Evolutionary conservation across 441 rosid genomes (phyloP), one percentile per base, ranked within the genome.

Genomic region (Adansonia rubrostipa): DNA sequence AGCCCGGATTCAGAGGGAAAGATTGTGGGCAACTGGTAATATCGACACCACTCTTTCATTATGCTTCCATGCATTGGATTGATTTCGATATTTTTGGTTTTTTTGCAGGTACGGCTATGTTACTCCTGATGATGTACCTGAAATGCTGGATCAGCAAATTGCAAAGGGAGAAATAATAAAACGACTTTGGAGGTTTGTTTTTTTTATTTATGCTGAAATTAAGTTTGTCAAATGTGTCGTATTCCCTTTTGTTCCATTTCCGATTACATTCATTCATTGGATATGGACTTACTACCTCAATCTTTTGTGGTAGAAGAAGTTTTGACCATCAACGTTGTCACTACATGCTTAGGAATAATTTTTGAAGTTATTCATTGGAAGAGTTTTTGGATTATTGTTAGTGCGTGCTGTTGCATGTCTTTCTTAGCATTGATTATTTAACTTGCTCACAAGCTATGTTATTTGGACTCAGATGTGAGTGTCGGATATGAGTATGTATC

Each of bases 21-120:
- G 78, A 42, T 84, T n/a, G 79, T 77, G 78, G 98, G 99, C n/a
- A 97, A 94, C 47, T 96, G 99, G 99, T 96, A 81, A 77, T 84
- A 36, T 79, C 45, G 7, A 9, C 53, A 54, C 48, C 62, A 14
- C 57, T 64, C 0, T 73, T n/a, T 79, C 44, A 51, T n/a, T 17
- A 28, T 76, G 56, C 47, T 51, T 45, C 42, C 11, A 6, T 80
- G 20, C 15, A 1, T 65, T 19, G 56, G 24, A 61, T 71, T 58
- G 54, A 63, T 36, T 69, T 53, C 80, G 73, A 83, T 60, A 1
- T 58, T 42, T 33, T 48, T 77, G 10, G 19, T 54, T 60, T 76
- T 76, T 71, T 69, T 86, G 79, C 81, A 94, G 98, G 99, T 96
- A 92, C 80, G 99, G 99, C 48, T 94, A 96, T 85, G 99, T 96